These are phyloP conservation scores for Halophytophthora polymorphica DNA, from an alignment of 352 stramenopile genomes.

Conservation along the genomic window DNA sequence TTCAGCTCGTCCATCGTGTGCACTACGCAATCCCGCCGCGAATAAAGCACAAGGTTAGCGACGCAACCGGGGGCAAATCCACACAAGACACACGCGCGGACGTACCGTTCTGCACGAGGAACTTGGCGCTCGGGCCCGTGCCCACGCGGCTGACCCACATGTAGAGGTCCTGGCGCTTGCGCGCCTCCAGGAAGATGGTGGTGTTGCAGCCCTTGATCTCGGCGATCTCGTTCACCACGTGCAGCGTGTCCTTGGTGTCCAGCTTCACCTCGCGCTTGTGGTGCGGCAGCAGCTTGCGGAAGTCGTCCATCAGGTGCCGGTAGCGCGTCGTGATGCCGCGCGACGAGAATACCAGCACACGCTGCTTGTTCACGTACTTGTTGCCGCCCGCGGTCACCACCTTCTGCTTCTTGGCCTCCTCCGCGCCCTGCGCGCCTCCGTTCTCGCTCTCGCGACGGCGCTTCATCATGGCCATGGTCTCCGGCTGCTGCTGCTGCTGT, in stretches of 20 bases:
- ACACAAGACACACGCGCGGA: background rate
- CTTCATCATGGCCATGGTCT: conserved; percentile 40
- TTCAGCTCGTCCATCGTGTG: conserved; percentile 99
- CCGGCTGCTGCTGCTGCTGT: conserved; percentile 1
- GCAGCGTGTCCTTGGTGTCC: conserved; percentile 92
- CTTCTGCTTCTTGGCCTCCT: conserved; percentile 38
- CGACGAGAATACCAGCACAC: conserved; percentile 91
- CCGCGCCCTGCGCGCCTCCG: conserved; percentile 27
- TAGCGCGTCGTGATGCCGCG: conserved; percentile 94
- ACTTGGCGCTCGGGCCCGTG: conserved; percentile 96
- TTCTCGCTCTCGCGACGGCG: conserved; percentile 35
- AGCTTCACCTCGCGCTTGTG: conserved; percentile 99
- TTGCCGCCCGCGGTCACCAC: conserved; percentile 24
- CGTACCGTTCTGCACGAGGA: conserved; percentile 96
- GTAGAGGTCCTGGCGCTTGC: conserved; percentile 98
- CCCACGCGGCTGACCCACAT: conserved; percentile 96
- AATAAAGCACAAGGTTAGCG: background rate
- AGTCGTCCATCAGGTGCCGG: conserved; percentile 98
- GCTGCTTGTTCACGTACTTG: conserved; percentile 91
- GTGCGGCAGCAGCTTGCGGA: conserved; percentile 97
- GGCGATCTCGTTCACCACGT: conserved; percentile 98
- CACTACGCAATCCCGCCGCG: conserved; percentile 62
- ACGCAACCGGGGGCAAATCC: background rate
- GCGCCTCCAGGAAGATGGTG: conserved; percentile 95
- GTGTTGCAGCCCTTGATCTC: conserved; percentile 98